Base-by-base conservation (phyloP, 2,329 filamentous ascomycete species). In the Cercospora janseana region DNA sequence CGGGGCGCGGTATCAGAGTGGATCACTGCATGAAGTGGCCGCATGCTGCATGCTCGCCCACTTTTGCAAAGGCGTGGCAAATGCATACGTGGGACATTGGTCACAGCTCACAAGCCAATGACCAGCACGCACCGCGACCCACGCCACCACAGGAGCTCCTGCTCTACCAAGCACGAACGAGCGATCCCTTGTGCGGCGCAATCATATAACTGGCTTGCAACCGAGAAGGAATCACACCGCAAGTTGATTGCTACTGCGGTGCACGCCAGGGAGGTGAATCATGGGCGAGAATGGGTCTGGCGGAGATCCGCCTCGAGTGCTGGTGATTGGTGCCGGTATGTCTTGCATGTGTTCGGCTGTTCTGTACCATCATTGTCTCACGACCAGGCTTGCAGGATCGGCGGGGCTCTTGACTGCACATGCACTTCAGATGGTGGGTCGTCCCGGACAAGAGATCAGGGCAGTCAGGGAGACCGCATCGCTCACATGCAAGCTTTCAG, bases 321-420 rank as follows among this genome's bases (percentile, higher is more conserved):
- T 54, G 41, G 45, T 57, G 16, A 50, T 57, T 34, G 55, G 55
- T 23, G 49, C 42, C 18, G 52, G 52, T 55, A 40, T 32, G 45
- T 40, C 35, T 27, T 31, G 35, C 45, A 40, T 18, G 15, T 34
- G 16, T 38, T 40, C 35, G 35, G 35, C 26, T 40, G 35, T 4
- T 21, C 13, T 31, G 34, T 26, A 32, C 24, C 27, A 40, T 24
- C 16, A 41, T n/a, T 12, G 26, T 49, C 48, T 52, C 38, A 52
- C 31, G 35, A 41, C 4, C 34, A 37, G 32, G 18, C n/a, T 29
- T 9, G 12, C 45, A 57, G 54, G 51, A 46, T 50, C 54, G 31
- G 54, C 54, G 6, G 54, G 54, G 31, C 37, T 57, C n/a, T 42
- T 57, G 42, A 54, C 51, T n/a, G 54, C 54, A 10, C 54, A 57